A percentile compares a stretch with the other conserved stretches of the same genome.
Evolutionary conservation across 2,329 filamentous ascomycete genomes (phyloP).

Genomic region (Colletotrichum endophyticum): DNA sequence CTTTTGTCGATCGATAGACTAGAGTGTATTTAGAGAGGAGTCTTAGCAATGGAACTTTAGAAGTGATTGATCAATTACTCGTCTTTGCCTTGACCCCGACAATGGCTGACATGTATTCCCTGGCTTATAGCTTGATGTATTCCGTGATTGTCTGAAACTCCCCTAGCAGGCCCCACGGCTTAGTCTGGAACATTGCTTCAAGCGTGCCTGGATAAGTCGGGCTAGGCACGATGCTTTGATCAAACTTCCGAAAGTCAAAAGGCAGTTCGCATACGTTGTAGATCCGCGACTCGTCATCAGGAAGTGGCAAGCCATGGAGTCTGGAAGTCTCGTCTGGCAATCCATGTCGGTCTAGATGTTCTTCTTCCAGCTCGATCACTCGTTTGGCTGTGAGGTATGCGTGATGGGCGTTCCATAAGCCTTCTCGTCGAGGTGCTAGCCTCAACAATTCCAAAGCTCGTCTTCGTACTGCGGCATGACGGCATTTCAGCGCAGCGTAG

Average conservation of each 20-base stretch:
- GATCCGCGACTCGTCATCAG: neutral
- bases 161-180: neutral
- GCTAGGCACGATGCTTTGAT: neutral
- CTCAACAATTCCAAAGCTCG: neutral
- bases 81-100: neutral
- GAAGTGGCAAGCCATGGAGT: neutral
- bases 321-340: neutral
- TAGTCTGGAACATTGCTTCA: neutral
- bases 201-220: neutral
- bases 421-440: neutral
- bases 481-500: neutral
- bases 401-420: neutral
- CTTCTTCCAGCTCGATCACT: neutral
- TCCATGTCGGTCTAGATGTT: neutral
- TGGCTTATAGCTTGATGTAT: neutral
- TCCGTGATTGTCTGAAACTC: neutral
- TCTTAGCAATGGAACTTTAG: neutral
- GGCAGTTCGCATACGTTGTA: neutral
- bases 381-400: neutral
- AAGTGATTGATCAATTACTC: neutral
- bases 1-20: neutral
- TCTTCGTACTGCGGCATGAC: neutral
- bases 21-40: neutral
- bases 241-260: neutral
- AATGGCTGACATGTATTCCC: fast-evolving